Percentiles rank a stretch among this genome's conserved stretches.
Conservation (phyloP, 2,329 filamentous ascomycete species). For the Colletotrichum nymphaeae region DNA sequence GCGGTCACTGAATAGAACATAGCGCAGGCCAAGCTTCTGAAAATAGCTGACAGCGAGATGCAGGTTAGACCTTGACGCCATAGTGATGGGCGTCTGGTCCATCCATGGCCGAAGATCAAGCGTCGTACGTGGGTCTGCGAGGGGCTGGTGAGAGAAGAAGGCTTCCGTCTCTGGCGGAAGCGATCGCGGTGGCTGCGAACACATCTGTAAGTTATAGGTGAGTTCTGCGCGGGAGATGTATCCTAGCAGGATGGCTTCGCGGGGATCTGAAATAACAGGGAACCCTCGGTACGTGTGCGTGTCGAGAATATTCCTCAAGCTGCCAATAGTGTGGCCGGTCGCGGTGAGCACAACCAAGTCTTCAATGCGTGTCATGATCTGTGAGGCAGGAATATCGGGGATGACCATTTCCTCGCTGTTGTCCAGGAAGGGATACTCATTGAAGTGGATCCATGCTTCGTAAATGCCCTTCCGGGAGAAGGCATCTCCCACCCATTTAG, state of each 20-base stretch:
- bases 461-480: slow-evolving; percentile 95
- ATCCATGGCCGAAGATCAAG: slow-evolving; percentile 97
- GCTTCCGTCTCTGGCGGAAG: slow-evolving; percentile 79
- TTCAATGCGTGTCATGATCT: slow-evolving; percentile 93
- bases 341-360: slow-evolving; percentile 90
- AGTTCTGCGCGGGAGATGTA: slow-evolving; percentile 96
- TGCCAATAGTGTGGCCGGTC: slow-evolving; percentile 86
- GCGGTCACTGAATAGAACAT: slow-evolving; percentile 87
- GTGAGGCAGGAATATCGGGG: slow-evolving; percentile 85
- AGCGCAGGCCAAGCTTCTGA: slow-evolving; percentile 90
- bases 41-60: slow-evolving; percentile 94
- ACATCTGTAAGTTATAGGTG: slow-evolving; percentile 79
- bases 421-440: slow-evolving; percentile 95
- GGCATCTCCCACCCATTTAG: slow-evolving; percentile 97
- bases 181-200: slow-evolving; percentile 64
- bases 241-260: slow-evolving; percentile 83
- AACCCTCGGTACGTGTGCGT: slow-evolving; percentile 88
- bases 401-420: slow-evolving; percentile 82
- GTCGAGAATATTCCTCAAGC: slow-evolving; percentile 76
- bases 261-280: slow-evolving; percentile 84
- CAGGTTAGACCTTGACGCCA: slow-evolving; percentile 80
- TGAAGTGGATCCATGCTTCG: slow-evolving; percentile 97
- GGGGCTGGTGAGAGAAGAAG: slow-evolving; percentile 86
- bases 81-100: slow-evolving; percentile 96
- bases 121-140: slow-evolving; percentile 80